A percentile compares a stretch with the other conserved stretches of the same genome.
Conservation (phyloP, 768 basidiomycete genomes). For the Pseudohyphozyma bogoriensis region DNA sequence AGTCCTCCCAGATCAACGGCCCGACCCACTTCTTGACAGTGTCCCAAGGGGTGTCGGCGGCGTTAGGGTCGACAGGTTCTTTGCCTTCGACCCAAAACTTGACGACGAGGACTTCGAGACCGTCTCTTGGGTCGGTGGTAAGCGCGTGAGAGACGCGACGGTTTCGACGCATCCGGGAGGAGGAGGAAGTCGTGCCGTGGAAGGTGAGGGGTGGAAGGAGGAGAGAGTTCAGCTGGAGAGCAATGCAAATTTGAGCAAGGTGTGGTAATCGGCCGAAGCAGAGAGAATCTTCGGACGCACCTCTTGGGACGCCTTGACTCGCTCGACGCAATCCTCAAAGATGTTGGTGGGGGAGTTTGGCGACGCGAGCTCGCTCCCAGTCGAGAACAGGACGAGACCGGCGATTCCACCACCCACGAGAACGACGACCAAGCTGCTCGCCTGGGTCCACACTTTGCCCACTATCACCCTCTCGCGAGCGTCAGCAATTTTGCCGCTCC, state of each 20-base stretch:
- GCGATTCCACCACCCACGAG: slow-evolving; percentile 7
- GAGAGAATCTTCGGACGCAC: background rate
- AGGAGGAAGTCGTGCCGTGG: slow-evolving; percentile 9
- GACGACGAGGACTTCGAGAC: slow-evolving; percentile 19
- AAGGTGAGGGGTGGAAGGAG: slow-evolving; percentile 16
- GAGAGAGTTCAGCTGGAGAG: slow-evolving; percentile 9
- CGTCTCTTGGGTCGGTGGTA: slow-evolving; percentile 11
- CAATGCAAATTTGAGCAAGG: background rate
- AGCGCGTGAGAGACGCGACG: slow-evolving; percentile 12
- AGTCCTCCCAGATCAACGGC: slow-evolving; percentile 20
- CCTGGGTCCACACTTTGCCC: slow-evolving; percentile 9
- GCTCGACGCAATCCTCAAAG: slow-evolving; percentile 25
- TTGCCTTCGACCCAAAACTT: slow-evolving; percentile 25
- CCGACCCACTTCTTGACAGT: slow-evolving; percentile 23
- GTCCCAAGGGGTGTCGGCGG: slow-evolving; percentile 12
- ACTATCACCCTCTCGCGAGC: background rate
- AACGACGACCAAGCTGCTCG: slow-evolving; percentile 17
- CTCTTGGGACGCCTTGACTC: slow-evolving; percentile 8
- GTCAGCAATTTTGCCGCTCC: background rate
- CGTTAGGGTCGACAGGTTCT: slow-evolving; percentile 8
- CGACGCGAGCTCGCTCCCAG: slow-evolving; percentile 19
- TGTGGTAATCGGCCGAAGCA: background rate
- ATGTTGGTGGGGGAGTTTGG: slow-evolving; percentile 22
- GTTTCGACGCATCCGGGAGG: slow-evolving; percentile 13
- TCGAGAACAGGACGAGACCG: slow-evolving; percentile 9